Evolutionary conservation across 2,329 filamentous ascomycete genomes (phyloP), one percentile per base, ranked within the genome.

Genomic region (Colletotrichum zoysiae): DNA sequence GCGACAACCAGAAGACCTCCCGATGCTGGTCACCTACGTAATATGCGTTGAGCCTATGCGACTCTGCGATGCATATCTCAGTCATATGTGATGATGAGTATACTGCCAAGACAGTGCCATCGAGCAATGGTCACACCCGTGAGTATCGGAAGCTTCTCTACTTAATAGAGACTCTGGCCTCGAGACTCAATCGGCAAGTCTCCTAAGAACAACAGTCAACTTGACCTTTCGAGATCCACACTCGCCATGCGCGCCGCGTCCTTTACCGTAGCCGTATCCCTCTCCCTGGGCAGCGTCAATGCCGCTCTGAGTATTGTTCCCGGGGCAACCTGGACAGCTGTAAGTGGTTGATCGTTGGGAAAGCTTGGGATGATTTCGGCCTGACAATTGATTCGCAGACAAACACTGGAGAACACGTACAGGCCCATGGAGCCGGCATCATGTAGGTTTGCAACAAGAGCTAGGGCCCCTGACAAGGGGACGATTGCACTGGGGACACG

Each of bases 341-440:
- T 84, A 73, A 65, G 81, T 74, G 5, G 26, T 2, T 16, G 7
- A 44, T 23, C 12, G 1, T 12, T 18, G 4, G 33, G 20, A 16
- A 35, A 23, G 9, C 14, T 30, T 11, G 63, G 20, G 40, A 16
- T 18, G 5, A 18, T n/a, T 38, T 5, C 48, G 48, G 48, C 14
- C 0, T 2, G 11, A 51, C 1, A 9, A 42, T 20, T 66, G 42
- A 73, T 4, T 56, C 67, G 12, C 40, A 85, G 78, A 82, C 81
- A 6, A 83, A 86, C 60, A 80, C 78, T 0, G 86, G 85, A 8
- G 84, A 86, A 42, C 89, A 91, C 74, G 82, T 93, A 3, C 90
- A 92, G 81, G 91, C 91, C 0, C 91, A 92, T 76, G 91, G 90
- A 1, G 88, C 87, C 1, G 90, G 90, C 51, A 83, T 92, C n/a